A percentile compares a stretch with the other conserved stretches of the same genome.
Conservation (phyloP, 2,329 filamentous ascomycete species). For the Mycosphaerella sp. region DNA sequence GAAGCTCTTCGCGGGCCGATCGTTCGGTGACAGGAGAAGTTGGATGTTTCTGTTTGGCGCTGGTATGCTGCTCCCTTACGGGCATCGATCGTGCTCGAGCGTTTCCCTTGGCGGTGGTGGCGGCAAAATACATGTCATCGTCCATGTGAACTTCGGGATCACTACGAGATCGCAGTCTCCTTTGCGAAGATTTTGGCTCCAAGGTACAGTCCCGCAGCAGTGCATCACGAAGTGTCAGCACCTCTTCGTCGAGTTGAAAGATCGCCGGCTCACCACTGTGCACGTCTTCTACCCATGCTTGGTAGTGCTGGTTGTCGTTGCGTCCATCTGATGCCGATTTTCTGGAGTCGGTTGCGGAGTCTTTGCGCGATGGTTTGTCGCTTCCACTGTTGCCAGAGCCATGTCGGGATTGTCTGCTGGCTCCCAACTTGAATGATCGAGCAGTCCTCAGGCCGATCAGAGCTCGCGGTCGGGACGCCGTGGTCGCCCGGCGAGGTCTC, state of each 20-base stretch:
- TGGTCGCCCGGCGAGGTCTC: conserved; percentile 2
- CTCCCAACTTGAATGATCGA: neutral
- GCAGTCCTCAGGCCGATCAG: neutral
- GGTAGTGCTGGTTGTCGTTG: neutral
- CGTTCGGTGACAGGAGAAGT: neutral
- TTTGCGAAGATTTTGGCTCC: neutral
- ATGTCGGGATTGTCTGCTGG: neutral
- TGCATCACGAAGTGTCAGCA: neutral
- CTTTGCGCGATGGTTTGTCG: neutral
- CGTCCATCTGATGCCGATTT: neutral
- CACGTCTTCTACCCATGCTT: neutral
- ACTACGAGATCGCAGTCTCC: conserved; percentile 2
- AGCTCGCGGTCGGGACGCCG: neutral
- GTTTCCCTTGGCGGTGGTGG: neutral
- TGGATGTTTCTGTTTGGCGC: neutral
- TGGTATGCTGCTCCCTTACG: neutral
- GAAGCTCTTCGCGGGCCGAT: neutral
- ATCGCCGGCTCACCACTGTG: neutral
- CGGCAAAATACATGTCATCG: neutral
- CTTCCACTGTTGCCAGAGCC: neutral
- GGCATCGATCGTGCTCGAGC: neutral
- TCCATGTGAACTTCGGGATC: conserved; percentile 5
- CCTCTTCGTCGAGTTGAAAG: conserved; percentile 6
- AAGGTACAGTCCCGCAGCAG: neutral
- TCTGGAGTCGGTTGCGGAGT: conserved; percentile 1